Conservation (phyloP, 305 asterid species). For the Fraxinus platypoda region DNA sequence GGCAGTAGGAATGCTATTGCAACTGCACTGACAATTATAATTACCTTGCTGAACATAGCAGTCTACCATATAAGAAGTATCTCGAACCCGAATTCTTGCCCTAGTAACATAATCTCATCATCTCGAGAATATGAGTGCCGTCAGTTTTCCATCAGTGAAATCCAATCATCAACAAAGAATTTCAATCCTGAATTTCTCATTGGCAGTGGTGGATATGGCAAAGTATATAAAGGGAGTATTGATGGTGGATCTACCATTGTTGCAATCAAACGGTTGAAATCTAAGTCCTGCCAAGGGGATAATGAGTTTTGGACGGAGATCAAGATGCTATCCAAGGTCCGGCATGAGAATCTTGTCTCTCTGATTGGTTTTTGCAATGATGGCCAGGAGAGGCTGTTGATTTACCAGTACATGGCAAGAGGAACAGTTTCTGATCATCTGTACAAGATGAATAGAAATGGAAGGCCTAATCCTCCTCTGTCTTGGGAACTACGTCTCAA, state of each 20-base stretch:
- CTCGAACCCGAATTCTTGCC: conserved; percentile 34
- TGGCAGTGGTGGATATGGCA: conserved; percentile 69
- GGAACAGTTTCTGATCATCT: conserved; percentile 60
- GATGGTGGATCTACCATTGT: conserved; percentile 41
- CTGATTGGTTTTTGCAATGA: conserved; percentile 64
- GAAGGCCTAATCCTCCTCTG: conserved; percentile 37
- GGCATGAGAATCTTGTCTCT: conserved; percentile 57
- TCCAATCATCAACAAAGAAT: conserved; percentile 41
- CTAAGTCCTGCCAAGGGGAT: conserved; percentile 51
- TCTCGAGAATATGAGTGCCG: conserved; percentile 43
- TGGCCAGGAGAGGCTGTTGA: conserved; percentile 39
- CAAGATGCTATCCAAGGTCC: conserved; percentile 46
- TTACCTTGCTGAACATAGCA: conserved; percentile 44
- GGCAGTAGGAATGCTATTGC: conserved; percentile 28
- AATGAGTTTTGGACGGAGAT: conserved; percentile 61
- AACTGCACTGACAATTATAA: conserved; percentile 30
- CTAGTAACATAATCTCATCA: conserved; percentile 27
- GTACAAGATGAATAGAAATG: conserved; percentile 30
- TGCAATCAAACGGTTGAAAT: conserved; percentile 49
- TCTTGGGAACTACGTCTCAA: conserved; percentile 59
- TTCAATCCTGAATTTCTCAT: conserved; percentile 41
- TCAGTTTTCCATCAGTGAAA: conserved; percentile 55
- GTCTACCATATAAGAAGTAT: conserved; percentile 41
- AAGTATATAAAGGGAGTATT: conserved; percentile 56
- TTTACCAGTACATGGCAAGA: conserved; percentile 51